phyloP scores from a whole-genome alignment of 495 filamentous ascomycete species.

The Poronia punctata region DNA sequence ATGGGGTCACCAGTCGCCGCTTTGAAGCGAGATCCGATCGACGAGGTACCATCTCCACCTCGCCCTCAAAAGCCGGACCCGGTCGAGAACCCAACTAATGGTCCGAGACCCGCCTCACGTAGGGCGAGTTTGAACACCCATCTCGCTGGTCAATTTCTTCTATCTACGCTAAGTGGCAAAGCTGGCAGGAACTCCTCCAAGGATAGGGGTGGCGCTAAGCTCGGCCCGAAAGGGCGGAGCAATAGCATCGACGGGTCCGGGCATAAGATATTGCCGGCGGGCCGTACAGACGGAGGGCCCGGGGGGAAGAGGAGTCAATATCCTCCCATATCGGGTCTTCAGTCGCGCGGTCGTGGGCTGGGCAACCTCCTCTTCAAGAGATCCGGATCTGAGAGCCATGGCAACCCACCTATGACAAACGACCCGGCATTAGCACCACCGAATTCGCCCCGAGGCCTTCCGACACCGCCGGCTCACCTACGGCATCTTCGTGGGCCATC shows the following conservation, averaged over 20 bases:
- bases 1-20: slow-evolving; percentile 20
- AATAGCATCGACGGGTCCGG: slow-evolving; percentile 29
- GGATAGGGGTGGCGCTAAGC: slow-evolving; percentile 2
- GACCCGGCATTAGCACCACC: too few relatives aligned
- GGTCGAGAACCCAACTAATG: slow-evolving; percentile 16
- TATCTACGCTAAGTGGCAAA: slow-evolving; percentile 15
- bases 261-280: slow-evolving; percentile 1
- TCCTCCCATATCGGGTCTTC: slow-evolving; percentile 35
- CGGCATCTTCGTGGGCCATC: slow-evolving; percentile 6
- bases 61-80: slow-evolving; percentile 19
- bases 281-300: slow-evolving; percentile 3
- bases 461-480: slow-evolving; percentile 9
- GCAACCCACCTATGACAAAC: slow-evolving; percentile 23
- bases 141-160: slow-evolving; percentile 18
- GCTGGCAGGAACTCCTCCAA: slow-evolving; percentile 21
- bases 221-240: slow-evolving; percentile 27
- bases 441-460: slow-evolving; percentile 11
- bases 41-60: slow-evolving; percentile 30
- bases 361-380: slow-evolving; percentile 33
- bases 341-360: slow-evolving; percentile 25
- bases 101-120: slow-evolving; percentile 30
- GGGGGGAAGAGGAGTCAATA: slow-evolving; percentile 37
- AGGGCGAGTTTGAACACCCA: slow-evolving; percentile 38
- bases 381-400: slow-evolving; percentile 19
- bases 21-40: slow-evolving; percentile 31